A percentile compares a stretch with the other conserved stretches of the same genome.
phyloP scores from a whole-genome alignment of 140 eudicot genomes.

The Ambrosia hybrid region DNA sequence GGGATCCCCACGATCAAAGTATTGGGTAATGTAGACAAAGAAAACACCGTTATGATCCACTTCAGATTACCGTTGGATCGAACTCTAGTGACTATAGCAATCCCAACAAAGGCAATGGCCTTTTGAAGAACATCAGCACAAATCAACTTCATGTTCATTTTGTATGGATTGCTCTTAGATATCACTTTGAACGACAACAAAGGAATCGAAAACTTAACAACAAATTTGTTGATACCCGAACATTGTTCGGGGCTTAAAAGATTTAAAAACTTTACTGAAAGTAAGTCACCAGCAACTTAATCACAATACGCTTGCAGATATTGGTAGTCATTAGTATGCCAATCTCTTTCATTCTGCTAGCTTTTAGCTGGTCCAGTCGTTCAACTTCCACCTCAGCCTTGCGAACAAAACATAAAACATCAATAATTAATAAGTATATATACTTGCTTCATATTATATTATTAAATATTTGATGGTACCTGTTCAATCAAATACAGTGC shows the following conservation, averaged over 20 bases:
- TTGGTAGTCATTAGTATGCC: constrained; percentile 19
- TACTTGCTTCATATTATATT: neutral
- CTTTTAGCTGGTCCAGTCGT: constrained; percentile 79
- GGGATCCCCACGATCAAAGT: constrained; percentile 82
- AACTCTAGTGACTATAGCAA: constrained; percentile 44
- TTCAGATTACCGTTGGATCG: constrained; percentile 55
- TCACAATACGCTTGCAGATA: constrained; percentile 93
- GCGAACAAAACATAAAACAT: constrained; percentile 5
- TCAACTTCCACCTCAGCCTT: constrained; percentile 94
- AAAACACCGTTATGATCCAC: constrained; percentile 80
- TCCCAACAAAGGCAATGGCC: constrained; percentile 42
- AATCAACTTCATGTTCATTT: constrained; percentile 64
- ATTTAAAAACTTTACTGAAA: constrained; percentile 74
- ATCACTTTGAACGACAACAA: constrained; percentile 71
- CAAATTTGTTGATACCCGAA: constrained; percentile 77
- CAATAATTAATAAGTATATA: neutral
- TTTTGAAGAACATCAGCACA: constrained; percentile 76
- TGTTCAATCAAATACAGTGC: constrained; percentile 82
- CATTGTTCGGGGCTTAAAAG: constrained; percentile 67
- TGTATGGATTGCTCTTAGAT: constrained; percentile 60
- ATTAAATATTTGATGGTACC: constrained; percentile 22
- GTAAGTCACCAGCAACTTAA: constrained; percentile 94
- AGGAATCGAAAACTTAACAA: constrained; percentile 73
- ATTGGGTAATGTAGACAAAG: constrained; percentile 75
- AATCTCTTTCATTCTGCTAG: constrained; percentile 93